phyloP scores from a whole-genome alignment of 805 yeast genomes.

The Candida easanensis region DNA sequence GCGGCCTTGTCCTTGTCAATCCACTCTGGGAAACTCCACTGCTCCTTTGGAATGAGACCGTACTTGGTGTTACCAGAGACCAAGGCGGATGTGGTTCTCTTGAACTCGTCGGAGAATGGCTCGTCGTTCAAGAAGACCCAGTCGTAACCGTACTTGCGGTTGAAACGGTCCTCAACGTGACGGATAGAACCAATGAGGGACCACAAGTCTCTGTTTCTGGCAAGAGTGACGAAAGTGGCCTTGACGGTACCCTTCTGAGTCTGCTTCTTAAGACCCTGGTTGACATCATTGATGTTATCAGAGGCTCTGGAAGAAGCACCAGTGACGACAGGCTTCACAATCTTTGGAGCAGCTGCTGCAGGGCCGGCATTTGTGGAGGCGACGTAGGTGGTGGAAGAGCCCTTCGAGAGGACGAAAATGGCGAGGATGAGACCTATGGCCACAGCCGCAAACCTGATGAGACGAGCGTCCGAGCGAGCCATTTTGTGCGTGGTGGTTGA shows the following conservation, averaged over 20 bases:
- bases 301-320: constrained; percentile 12
- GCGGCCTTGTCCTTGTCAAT: constrained; percentile 54
- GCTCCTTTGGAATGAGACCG: constrained; percentile 57
- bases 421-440: constrained; percentile 26
- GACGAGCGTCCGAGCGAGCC: constrained; percentile 30
- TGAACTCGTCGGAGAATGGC: constrained; percentile 58
- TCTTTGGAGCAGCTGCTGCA: constrained; percentile 8
- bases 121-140: constrained; percentile 79
- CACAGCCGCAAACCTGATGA: constrained; percentile 25
- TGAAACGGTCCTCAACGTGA: constrained; percentile 67
- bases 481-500: constrained; percentile 15
- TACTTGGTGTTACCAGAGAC: constrained; percentile 63
- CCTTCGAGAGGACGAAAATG: constrained; percentile 27
- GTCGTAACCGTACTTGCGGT: constrained; percentile 60
- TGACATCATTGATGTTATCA: constrained; percentile 13
- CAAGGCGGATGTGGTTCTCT: constrained; percentile 40
- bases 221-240: constrained; percentile 69
- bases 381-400: constrained; percentile 26
- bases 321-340: constrained; percentile 14
- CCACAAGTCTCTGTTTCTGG: constrained; percentile 65
- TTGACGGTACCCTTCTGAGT: constrained; percentile 33
- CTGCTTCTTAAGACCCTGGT: constrained; percentile 23
- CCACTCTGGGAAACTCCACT: constrained; percentile 71
- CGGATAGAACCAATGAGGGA: constrained; percentile 57
- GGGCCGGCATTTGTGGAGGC: constrained; percentile 13